Conservation (phyloP, 305 asterid genomes). For the Fraxinus greggii region DNA sequence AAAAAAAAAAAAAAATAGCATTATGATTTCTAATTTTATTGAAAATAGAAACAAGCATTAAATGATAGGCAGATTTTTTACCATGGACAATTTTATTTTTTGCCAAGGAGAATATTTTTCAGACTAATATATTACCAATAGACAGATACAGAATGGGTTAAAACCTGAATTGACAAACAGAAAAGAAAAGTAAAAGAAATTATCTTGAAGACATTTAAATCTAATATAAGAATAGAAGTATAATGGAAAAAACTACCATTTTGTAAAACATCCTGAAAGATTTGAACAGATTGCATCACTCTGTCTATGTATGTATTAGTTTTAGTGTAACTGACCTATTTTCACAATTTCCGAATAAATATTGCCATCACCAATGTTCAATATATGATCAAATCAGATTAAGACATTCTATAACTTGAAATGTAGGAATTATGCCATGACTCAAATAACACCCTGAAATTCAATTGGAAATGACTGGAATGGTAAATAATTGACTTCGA, state of each 20-base stretch:
- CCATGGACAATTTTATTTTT: neutral
- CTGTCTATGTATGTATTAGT: neutral
- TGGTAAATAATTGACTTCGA: neutral
- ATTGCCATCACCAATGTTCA: neutral
- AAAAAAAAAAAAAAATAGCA: neutral
- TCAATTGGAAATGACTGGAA: neutral
- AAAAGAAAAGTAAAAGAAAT: neutral
- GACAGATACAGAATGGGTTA: neutral
- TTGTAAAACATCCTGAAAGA: slow-evolving; percentile 16
- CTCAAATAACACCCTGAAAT: neutral
- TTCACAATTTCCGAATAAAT: neutral
- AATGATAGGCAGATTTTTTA: neutral
- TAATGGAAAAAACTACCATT: neutral
- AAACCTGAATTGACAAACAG: neutral
- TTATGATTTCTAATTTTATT: neutral
- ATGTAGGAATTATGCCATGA: neutral
- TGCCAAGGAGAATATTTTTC: slow-evolving; percentile 2
- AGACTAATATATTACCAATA: neutral
- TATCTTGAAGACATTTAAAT: slow-evolving; percentile 14
- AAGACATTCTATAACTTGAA: neutral
- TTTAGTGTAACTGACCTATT: neutral
- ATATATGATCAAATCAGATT: neutral
- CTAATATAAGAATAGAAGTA: slow-evolving; percentile 6
- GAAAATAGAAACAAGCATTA: neutral
- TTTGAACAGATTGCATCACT: neutral